Evolutionary conservation across 352 stramenopile genomes (phyloP).

Genomic region (Globisporangium barbulae): DNA sequence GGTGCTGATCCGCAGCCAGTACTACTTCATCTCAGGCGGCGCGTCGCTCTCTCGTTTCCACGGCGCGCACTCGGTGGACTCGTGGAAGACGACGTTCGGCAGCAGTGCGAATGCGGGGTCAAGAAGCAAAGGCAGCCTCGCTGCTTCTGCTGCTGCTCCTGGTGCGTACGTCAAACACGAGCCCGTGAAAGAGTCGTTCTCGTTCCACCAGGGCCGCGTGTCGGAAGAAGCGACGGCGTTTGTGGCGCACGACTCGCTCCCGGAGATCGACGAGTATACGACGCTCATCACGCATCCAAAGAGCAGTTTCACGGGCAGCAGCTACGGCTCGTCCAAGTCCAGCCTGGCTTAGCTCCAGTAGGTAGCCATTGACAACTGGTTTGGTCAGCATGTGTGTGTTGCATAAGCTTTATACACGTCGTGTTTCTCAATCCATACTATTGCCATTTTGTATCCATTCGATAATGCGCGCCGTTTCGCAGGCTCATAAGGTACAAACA

Average conservation of each 20-base stretch:
- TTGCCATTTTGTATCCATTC: background rate
- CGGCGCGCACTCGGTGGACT: constrained; percentile 1
- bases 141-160: background rate
- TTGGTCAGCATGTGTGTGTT: background rate
- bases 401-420: background rate
- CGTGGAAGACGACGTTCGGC: background rate
- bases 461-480: background rate
- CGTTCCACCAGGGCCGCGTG: constrained; percentile 67
- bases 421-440: background rate
- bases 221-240: constrained; percentile 36
- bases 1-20: constrained; percentile 74
- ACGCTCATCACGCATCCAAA: constrained; percentile 39
- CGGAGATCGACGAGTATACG: constrained; percentile 75
- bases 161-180: constrained; percentile 10
- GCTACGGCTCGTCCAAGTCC: constrained; percentile 24
- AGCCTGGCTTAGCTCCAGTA: constrained; percentile 7
- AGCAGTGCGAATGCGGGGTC: background rate
- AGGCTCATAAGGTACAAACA: background rate
- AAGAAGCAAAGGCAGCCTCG: background rate
- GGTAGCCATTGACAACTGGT: too few species aligned
- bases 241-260: constrained; percentile 44
- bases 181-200: constrained; percentile 33
- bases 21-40: constrained; percentile 74
- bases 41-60: constrained; percentile 21
- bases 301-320: constrained; percentile 17